These are phyloP conservation scores for Pyricularia sp. DNA, from an alignment of 2,329 filamentous ascomycete species.

Conservation along the genomic window DNA sequence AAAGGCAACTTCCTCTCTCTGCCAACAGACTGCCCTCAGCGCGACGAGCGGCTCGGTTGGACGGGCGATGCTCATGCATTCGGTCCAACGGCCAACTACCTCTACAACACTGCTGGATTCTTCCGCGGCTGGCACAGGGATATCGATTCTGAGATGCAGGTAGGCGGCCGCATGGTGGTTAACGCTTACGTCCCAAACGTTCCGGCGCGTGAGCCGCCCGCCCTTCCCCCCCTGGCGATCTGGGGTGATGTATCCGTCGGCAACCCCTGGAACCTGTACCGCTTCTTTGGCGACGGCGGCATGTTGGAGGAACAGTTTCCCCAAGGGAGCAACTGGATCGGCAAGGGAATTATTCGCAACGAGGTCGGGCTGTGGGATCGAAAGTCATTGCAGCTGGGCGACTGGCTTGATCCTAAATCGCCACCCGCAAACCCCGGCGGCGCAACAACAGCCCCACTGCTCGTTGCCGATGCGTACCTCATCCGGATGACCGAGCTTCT, in stretches of 20 bases:
- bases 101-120: slow-evolving; percentile 43
- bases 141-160: slow-evolving; percentile 22
- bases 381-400: slow-evolving; percentile 18
- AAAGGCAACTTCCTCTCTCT: slow-evolving; percentile 48
- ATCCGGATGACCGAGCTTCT: slow-evolving; percentile 22
- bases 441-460: slow-evolving; percentile 21
- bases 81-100: slow-evolving; percentile 37
- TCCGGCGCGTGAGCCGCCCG: slow-evolving; percentile 12
- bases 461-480: slow-evolving; percentile 29
- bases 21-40: slow-evolving; percentile 48
- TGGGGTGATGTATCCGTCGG: slow-evolving; percentile 21
- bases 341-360: slow-evolving; percentile 16
- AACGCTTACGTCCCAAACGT: slow-evolving; percentile 18
- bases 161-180: slow-evolving; percentile 21
- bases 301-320: slow-evolving; percentile 19
- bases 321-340: slow-evolving; percentile 20
- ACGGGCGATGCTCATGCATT: slow-evolving; percentile 42
- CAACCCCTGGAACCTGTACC: slow-evolving; percentile 21
- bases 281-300: slow-evolving; percentile 15
- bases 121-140: slow-evolving; percentile 40
- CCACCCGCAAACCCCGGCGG: slow-evolving; percentile 22
- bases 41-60: slow-evolving; percentile 46
- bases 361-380: slow-evolving; percentile 17
- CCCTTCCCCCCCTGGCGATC: neutral
- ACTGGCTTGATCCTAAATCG: slow-evolving; percentile 31